Percentiles rank a stretch among this genome's conserved stretches.
These are phyloP conservation scores for Pythium monospermum DNA, from an alignment of 352 stramenopile species.

Conservation along the genomic window DNA sequence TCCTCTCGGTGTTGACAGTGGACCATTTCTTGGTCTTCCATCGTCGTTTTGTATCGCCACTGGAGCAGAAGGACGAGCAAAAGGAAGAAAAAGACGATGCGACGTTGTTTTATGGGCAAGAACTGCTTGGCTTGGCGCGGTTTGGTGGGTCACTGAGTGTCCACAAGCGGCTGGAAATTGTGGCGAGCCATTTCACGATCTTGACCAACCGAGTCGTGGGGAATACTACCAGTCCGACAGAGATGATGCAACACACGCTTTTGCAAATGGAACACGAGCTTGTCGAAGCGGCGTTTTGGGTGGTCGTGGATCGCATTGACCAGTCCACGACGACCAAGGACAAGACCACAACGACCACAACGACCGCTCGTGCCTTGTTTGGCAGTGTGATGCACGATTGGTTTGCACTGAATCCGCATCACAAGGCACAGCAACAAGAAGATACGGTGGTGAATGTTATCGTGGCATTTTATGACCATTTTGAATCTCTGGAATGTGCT, in stretches of 20 bases:
- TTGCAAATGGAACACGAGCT: slow-evolving; percentile 11
- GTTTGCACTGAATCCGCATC: not conserved
- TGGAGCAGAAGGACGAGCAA: too few species aligned
- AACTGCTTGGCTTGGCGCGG: slow-evolving; percentile 22
- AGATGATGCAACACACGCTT: slow-evolving; percentile 5
- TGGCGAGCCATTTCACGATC: slow-evolving; percentile 35
- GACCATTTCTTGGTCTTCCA: slow-evolving; percentile 69
- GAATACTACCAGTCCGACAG: slow-evolving; percentile 19
- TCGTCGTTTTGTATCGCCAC: slow-evolving; percentile 29
- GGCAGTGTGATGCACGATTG: slow-evolving; percentile 10
- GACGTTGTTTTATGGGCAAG: slow-evolving; percentile 51
- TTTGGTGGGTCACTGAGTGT: slow-evolving; percentile 36
- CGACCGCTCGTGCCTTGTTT: not conserved
- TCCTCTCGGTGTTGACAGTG: slow-evolving; percentile 52
- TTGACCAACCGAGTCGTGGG: slow-evolving; percentile 43
- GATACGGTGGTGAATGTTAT: slow-evolving; percentile 20
- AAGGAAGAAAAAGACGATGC: slow-evolving; percentile 19
- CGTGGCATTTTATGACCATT: slow-evolving; percentile 19
- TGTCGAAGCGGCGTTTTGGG: slow-evolving; percentile 20
- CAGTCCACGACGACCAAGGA: not conserved
- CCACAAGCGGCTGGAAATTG: slow-evolving; percentile 49
- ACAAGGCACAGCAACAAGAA: slow-evolving; percentile 13
- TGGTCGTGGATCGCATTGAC: slow-evolving; percentile 7
- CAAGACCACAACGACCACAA: not conserved
- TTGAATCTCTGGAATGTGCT: slow-evolving; percentile 14